phyloP scores from a whole-genome alignment of 805 yeast species.

The Wickerhamiella lipophila region DNA sequence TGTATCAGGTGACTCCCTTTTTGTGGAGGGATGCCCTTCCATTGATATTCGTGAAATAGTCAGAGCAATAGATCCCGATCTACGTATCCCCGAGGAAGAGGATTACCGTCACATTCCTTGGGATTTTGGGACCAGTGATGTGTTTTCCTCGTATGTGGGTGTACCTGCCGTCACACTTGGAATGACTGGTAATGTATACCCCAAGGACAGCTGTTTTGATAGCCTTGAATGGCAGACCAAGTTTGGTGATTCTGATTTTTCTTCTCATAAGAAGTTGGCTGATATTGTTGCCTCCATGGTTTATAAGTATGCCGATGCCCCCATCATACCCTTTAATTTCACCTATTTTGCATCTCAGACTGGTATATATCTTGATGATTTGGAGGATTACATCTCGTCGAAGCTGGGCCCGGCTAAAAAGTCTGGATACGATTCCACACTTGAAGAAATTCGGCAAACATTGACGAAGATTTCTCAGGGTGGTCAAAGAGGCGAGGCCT shows the following conservation, averaged over 20 bases:
- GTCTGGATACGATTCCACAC: slow-evolving; percentile 24
- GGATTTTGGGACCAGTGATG: slow-evolving; percentile 47
- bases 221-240: slow-evolving; percentile 43
- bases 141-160: slow-evolving; percentile 51
- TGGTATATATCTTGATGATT: slow-evolving; percentile 35
- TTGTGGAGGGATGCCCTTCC: slow-evolving; percentile 53
- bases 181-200: slow-evolving; percentile 32
- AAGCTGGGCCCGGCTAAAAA: slow-evolving; percentile 11
- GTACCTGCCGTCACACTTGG: slow-evolving; percentile 56
- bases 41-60: slow-evolving; percentile 33
- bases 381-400: slow-evolving; percentile 32
- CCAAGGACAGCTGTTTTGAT: slow-evolving; percentile 52
- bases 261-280: slow-evolving; percentile 43
- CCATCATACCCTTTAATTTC: slow-evolving; percentile 60
- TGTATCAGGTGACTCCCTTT: slow-evolving; percentile 40
- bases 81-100: background rate
- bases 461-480: background rate
- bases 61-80: slow-evolving; percentile 30
- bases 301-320: slow-evolving; percentile 56
- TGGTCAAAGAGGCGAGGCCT: slow-evolving; percentile 40
- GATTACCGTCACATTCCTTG: slow-evolving; percentile 1
- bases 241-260: slow-evolving; percentile 44
- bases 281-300: slow-evolving; percentile 42
- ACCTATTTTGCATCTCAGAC: slow-evolving; percentile 35
- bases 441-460: slow-evolving; percentile 37